phyloP scores from a whole-genome alignment of 495 filamentous ascomycete species.

The Letharia columbiana region DNA sequence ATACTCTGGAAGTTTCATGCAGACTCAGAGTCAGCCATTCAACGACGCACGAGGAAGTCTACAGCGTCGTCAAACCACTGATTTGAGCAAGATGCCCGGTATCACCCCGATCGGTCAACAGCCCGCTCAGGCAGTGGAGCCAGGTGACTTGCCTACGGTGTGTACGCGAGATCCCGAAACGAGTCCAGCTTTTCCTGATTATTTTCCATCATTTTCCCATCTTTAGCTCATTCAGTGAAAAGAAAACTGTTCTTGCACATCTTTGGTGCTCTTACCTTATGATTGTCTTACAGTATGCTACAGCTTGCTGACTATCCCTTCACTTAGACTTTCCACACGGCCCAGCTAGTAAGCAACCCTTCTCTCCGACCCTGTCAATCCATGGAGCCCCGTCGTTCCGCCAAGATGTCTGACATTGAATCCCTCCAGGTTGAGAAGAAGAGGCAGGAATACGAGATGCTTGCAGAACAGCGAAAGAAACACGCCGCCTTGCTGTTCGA shows the following conservation, averaged over 20 bases:
- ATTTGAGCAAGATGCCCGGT: slow-evolving; percentile 76
- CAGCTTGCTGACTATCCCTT: slow-evolving; percentile 16
- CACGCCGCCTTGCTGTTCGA: slow-evolving; percentile 84
- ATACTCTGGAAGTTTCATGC: slow-evolving; percentile 48
- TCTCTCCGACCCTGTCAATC: background rate
- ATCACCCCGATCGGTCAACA: slow-evolving; percentile 64
- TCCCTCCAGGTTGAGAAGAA: slow-evolving; percentile 77
- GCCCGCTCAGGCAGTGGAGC: slow-evolving; percentile 45
- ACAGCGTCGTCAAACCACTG: slow-evolving; percentile 89
- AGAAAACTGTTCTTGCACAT: background rate
- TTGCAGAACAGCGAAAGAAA: slow-evolving; percentile 73
- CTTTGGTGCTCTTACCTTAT: background rate
- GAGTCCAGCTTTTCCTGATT: background rate
- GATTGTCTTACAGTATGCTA: slow-evolving; percentile 4
- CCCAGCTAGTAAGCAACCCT: slow-evolving; percentile 35
- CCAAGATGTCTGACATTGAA: slow-evolving; percentile 26
- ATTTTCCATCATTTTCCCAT: background rate
- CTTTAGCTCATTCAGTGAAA: background rate
- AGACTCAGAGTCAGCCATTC: slow-evolving; percentile 43
- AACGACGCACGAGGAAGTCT: slow-evolving; percentile 62
- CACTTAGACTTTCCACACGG: slow-evolving; percentile 35
- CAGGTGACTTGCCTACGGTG: slow-evolving; percentile 50
- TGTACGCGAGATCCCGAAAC: slow-evolving; percentile 20
- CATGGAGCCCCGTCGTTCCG: background rate
- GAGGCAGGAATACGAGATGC: slow-evolving; percentile 72